Evolutionary conservation across 78 protist species (phyloP).

Genomic region (Chrysochromulina tobinii): DNA sequence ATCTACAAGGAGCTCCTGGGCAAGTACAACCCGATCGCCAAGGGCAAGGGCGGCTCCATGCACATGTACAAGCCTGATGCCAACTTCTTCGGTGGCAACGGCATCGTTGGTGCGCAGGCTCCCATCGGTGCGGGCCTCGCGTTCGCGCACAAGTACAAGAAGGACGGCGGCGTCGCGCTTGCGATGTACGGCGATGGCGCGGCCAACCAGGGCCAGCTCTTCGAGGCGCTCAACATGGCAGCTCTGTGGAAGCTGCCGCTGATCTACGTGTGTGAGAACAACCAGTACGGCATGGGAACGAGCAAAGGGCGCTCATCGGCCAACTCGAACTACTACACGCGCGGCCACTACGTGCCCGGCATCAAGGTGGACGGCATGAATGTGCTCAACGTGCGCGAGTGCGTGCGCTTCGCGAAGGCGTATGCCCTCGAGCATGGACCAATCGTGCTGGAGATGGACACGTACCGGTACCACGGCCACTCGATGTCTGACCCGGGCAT

Average conservation of each 20-base stretch:
- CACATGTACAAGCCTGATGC: conserved; percentile 83
- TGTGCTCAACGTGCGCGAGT: conserved; percentile 81
- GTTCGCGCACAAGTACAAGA: conserved; percentile 73
- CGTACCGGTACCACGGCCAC: conserved; percentile 97
- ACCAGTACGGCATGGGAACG: conserved; percentile 97
- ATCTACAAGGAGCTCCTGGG: conserved; percentile 86
- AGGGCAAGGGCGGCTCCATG: conserved; percentile 97
- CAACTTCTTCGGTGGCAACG: conserved; percentile 96
- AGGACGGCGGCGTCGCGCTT: conserved; percentile 71
- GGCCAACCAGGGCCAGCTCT: conserved; percentile 91
- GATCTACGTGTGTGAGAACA: conserved; percentile 92
- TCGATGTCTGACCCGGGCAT: conserved; percentile 97
- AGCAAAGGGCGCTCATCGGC: conserved; percentile 76
- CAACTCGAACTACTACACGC: conserved; percentile 84
- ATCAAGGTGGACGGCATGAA: conserved; percentile 93
- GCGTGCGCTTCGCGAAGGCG: conserved; percentile 64
- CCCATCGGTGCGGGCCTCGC: conserved; percentile 79
- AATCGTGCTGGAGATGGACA: conserved; percentile 79
- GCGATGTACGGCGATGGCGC: conserved; percentile 96
- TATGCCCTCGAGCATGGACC: conserved; percentile 31
- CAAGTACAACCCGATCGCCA: conserved; percentile 66
- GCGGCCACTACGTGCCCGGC: conserved; percentile 92
- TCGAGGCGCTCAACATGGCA: conserved; percentile 90
- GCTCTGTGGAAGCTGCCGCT: conserved; percentile 88
- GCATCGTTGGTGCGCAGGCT: conserved; percentile 96